These are phyloP conservation scores for Mycena kentingensis DNA, from an alignment of 768 basidiomycete genomes.

Conservation along the genomic window DNA sequence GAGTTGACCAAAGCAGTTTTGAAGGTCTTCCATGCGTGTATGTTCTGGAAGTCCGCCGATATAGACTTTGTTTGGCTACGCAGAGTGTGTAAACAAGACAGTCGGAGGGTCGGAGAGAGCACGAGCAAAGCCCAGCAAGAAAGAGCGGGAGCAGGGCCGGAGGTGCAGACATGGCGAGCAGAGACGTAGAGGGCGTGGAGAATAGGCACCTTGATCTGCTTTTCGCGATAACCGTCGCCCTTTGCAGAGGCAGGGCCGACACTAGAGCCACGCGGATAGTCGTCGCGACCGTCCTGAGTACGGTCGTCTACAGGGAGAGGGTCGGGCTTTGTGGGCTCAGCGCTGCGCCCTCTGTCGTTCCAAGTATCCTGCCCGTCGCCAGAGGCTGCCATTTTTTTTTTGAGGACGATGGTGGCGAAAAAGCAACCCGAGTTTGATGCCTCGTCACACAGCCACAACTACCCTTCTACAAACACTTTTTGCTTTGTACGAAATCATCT, in stretches of 20 bases:
- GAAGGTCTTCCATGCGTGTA: slow-evolving; percentile 82
- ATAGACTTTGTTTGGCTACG: slow-evolving; percentile 92
- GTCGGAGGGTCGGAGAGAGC: slow-evolving; percentile 40
- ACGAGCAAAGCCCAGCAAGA: slow-evolving; percentile 41
- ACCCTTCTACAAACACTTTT: no score
- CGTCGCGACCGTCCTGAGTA: slow-evolving; percentile 53
- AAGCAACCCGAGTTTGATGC: no score
- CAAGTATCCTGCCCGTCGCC: slow-evolving; percentile 42
- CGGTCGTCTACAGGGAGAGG: slow-evolving; percentile 52
- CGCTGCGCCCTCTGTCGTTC: slow-evolving; percentile 47
- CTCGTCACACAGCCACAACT: no score
- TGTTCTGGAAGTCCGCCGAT: slow-evolving; percentile 88
- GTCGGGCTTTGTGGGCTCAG: slow-evolving; percentile 47
- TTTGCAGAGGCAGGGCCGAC: slow-evolving; percentile 45
- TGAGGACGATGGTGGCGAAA: no score
- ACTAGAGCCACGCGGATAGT: slow-evolving; percentile 55
- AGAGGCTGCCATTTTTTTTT: no score
- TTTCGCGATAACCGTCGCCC: slow-evolving; percentile 63
- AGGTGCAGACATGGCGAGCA: slow-evolving; percentile 16
- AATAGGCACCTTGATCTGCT: slow-evolving; percentile 87
- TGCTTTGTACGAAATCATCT: slow-evolving; percentile 77
- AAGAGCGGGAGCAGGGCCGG: no score
- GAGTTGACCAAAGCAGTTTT: slow-evolving; percentile 84
- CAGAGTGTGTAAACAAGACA: slow-evolving; percentile 66
- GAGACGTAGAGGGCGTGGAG: slow-evolving; percentile 29